These are phyloP conservation scores for Barnettozyma salicaria DNA, from an alignment of 805 yeast genomes.

Conservation along the genomic window DNA sequence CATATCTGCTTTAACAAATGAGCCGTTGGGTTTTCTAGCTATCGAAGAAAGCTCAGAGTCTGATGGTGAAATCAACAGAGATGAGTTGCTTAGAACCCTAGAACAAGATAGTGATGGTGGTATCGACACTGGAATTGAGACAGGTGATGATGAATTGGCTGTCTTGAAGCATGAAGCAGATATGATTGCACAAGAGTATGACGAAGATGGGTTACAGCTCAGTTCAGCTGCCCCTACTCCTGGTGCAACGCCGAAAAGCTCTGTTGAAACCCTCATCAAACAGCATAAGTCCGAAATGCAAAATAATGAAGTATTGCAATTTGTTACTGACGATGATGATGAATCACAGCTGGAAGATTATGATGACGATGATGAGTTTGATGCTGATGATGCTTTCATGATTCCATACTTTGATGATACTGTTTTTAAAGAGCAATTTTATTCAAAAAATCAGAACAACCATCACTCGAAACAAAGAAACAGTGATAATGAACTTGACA, in stretches of 20 bases:
- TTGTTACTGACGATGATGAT: slow-evolving; percentile 29
- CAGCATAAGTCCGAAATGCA: slow-evolving; percentile 40
- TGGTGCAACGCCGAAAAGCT: slow-evolving; percentile 29
- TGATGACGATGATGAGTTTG: slow-evolving; percentile 17
- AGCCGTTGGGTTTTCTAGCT: slow-evolving; percentile 21
- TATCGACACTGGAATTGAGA: slow-evolving; percentile 32
- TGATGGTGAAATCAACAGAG: slow-evolving; percentile 57
- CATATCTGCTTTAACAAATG: slow-evolving; percentile 17
- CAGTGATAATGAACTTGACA: slow-evolving; percentile 18
- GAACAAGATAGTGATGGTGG: slow-evolving; percentile 30
- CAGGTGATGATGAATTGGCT: slow-evolving; percentile 31
- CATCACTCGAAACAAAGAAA: slow-evolving; percentile 7
- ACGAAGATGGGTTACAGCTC: slow-evolving; percentile 22
- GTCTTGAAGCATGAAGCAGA: slow-evolving; percentile 37
- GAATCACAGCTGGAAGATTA: too few species aligned
- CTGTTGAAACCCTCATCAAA: slow-evolving; percentile 30
- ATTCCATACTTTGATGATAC: slow-evolving; percentile 39
- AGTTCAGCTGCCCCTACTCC: slow-evolving; percentile 28
- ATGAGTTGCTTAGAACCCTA: slow-evolving; percentile 35
- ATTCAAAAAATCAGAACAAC: slow-evolving; percentile 10
- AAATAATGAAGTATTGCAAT: slow-evolving; percentile 34
- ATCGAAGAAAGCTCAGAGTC: slow-evolving; percentile 34
- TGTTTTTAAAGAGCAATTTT: slow-evolving; percentile 16
- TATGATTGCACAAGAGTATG: slow-evolving; percentile 36
- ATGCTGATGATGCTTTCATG: slow-evolving; percentile 26